Evolutionary conservation across 805 yeast species (phyloP).

Genomic region (Dipodascopsis uninucleata): DNA sequence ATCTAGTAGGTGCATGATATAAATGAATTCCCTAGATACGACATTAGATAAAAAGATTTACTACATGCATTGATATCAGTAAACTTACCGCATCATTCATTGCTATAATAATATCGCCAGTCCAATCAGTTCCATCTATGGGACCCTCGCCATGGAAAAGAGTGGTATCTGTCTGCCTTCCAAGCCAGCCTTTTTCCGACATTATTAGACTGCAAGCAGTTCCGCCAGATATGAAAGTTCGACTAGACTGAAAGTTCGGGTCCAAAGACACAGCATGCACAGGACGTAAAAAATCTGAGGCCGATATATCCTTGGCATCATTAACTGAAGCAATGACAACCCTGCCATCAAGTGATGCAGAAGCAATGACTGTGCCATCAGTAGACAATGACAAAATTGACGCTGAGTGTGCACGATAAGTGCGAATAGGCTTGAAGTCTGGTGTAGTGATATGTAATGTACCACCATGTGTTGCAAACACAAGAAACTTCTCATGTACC

Average conservation of each 20-base stretch:
- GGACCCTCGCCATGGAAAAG: slow-evolving; percentile 64
- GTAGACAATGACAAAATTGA: slow-evolving; percentile 70
- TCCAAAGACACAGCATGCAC: slow-evolving; percentile 82
- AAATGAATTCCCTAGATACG: slow-evolving; percentile 36
- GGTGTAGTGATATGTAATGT: slow-evolving; percentile 63
- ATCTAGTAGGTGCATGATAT: slow-evolving; percentile 53
- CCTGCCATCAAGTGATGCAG: slow-evolving; percentile 93
- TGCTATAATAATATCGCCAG: slow-evolving; percentile 73
- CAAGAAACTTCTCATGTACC: slow-evolving; percentile 56
- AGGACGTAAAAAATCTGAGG: slow-evolving; percentile 82
- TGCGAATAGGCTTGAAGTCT: slow-evolving; percentile 57
- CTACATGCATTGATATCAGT: slow-evolving; percentile 31
- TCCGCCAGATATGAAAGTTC: slow-evolving; percentile 81
- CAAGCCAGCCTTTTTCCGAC: slow-evolving; percentile 83
- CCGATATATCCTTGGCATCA: slow-evolving; percentile 61
- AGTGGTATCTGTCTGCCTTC: slow-evolving; percentile 65
- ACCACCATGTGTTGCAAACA: slow-evolving; percentile 90
- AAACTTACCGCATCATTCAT: slow-evolving; percentile 74
- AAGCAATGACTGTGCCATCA: slow-evolving; percentile 72
- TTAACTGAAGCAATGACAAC: slow-evolving; percentile 67
- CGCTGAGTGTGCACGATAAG: slow-evolving; percentile 80
- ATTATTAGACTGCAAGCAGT: slow-evolving; percentile 76
- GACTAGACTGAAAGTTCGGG: slow-evolving; percentile 56
- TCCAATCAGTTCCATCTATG: slow-evolving; percentile 59
- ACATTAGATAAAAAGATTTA: background rate